Evolutionary conservation across 2,329 filamentous ascomycete species (phyloP), one percentile per base, ranked within the genome.

Genomic region (Niveomyces coronatus): DNA sequence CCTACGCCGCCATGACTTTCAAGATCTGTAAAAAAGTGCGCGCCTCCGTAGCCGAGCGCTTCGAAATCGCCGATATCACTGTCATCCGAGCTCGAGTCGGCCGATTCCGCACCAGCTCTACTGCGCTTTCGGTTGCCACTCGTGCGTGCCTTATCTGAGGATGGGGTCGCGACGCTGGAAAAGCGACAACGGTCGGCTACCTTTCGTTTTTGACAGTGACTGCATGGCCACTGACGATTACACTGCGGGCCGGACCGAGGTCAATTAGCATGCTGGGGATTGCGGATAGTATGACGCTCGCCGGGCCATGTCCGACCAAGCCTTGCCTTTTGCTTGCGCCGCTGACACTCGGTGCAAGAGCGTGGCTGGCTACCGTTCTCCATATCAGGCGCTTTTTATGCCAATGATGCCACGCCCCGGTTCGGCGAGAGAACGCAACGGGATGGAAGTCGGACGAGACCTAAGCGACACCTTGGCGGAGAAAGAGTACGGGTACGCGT

Each of bases 331-430:
- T 62, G 59, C 48, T 62, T 62, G 34, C 59, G 56, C 13, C 59
- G 54, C 26, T 54, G 49, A 40, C 59, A 68, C 48, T 68, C 65
- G 4, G 63, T 62, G 44, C 65, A 68, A 14, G 55, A 45, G 29
- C 56, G 54, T 32, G 40, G 30, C 16, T 43, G 40, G n/a, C 33
- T 38, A 33, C 31, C 42, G 9, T 50, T 45, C 14, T 39, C 44
- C 49, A 37, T 40, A 13, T 26, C n/a, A 18, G 22, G 27, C 38
- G 33, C 28, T 15, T 3, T 1, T 15, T 24, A 35, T 15, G 31
- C n/a, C n/a, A 26, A 9, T 7, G 17, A 20, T 3, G 22, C 11
- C n/a, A n/a, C n/a, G n/a, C n/a, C n/a, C n/a, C 10, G 13, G 17
- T 18, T 15, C 22, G 22, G 13, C 4, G 24, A 18, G 22, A 30